Base-by-base conservation (phyloP, 192 early-diverging fungal species). In the Podila horticola region DNA sequence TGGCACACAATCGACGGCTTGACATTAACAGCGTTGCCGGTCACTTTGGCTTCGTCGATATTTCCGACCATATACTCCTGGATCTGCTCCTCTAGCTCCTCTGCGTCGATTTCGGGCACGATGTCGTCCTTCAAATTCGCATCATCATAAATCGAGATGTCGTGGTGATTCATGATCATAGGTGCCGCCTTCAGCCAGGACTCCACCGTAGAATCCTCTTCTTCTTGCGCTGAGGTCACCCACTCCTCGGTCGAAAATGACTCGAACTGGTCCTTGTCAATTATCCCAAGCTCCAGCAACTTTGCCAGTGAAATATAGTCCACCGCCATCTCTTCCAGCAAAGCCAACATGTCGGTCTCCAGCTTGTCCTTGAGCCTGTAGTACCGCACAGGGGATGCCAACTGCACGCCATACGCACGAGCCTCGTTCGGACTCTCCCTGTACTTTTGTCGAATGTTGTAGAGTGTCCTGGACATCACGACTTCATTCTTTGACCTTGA, bases 71-170 rank as follows among this genome's bases (percentile, higher is more conserved):
- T 84, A 51, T 84, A 90, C 26, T 88, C 82, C 17, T 83, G 76
- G 4, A 74, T 62, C 9, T 84, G 65, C 9, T 85, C 86, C 20
- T 83, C 28, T 1, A 86, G 26, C 6, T 86, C 81, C 11, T 90
- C 89, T 28, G 87, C 86, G 51, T 88, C 89, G 49, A 88, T 79
- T 22, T 87, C 86, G 15, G 74, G 64, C 4, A 83, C 82, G 45
- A 85, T 74, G 15, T 82, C 76, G 12, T 84, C 85, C 48, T 58
- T 51, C 41, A 81, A 30, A 15, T 34, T 26, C 2, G 70, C 57
- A 11, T 85, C 82, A 20, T 83, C 83, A 68, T 85, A 84, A 9
- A 74, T 26, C 2, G 69, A 62, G 0, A 86, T 76, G 28, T 75
- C 72, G 45, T 79, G 48, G 15, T 71, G 76, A 26, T 88, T 71